Percentiles rank a stretch among this genome's conserved stretches.
Conservation (phyloP, 2,329 filamentous ascomycete genomes). For the Alternaria conjuncta region DNA sequence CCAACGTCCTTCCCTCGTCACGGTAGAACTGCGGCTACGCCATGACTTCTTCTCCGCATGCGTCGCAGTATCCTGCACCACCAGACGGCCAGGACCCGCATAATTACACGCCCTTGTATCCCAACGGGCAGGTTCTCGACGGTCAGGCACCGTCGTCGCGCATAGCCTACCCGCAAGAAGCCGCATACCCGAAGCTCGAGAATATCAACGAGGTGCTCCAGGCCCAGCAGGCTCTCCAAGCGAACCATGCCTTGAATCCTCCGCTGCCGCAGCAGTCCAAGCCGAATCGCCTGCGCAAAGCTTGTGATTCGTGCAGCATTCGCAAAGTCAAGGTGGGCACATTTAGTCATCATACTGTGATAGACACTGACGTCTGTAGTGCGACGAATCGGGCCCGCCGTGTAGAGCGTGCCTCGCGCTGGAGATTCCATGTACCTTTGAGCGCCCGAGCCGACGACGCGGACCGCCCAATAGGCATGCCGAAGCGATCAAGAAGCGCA, state of each 20-base stretch:
- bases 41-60: conserved; percentile 16
- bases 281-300: conserved; percentile 48
- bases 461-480: conserved; percentile 72
- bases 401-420: conserved; percentile 69
- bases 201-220: conserved; percentile 47
- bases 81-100: conserved; percentile 32
- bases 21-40: conserved; percentile 22
- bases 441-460: conserved; percentile 67
- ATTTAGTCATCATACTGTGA: too few relatives aligned
- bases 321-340: conserved; percentile 49
- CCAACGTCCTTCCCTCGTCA: conserved; percentile 13
- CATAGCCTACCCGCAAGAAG: conserved; percentile 30
- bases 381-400: conserved; percentile 70
- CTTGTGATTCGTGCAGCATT: conserved; percentile 52
- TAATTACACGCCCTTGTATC: conserved; percentile 42
- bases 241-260: conserved; percentile 40
- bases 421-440: conserved; percentile 72
- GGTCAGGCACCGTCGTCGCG: conserved; percentile 19
- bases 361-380: conserved; percentile 52
- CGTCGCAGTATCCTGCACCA: conserved; percentile 27
- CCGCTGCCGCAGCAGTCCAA: conserved; percentile 32
- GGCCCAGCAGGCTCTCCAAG: conserved; percentile 45
- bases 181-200: conserved; percentile 44
- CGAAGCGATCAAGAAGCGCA: conserved; percentile 69
- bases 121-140: conserved; percentile 14